A percentile compares a stretch with the other conserved stretches of the same genome.
These are phyloP conservation scores for Naematelia encephala DNA, from an alignment of 768 basidiomycete genomes.

Conservation along the genomic window DNA sequence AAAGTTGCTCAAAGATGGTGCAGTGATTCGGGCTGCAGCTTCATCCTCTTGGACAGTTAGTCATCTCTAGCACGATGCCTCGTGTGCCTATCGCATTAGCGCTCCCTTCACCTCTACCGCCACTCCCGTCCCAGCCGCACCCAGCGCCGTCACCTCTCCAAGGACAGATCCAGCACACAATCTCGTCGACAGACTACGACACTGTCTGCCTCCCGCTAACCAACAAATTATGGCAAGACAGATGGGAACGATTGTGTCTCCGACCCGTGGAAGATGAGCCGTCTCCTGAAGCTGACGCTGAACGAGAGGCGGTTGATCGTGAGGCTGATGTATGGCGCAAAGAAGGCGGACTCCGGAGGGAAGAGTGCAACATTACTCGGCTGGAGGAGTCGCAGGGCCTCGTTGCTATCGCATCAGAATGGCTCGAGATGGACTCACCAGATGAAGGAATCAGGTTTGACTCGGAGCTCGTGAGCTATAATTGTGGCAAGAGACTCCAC, in stretches of 20 bases:
- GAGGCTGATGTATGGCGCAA: slow-evolving; percentile 83
- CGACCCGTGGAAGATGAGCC: slow-evolving; percentile 43
- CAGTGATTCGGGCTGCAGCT: no score
- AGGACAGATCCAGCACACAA: slow-evolving; percentile 26
- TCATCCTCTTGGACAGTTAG: background rate
- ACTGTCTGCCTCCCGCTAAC: slow-evolving; percentile 80
- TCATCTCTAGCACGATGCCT: slow-evolving; percentile 25
- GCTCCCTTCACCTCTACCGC: slow-evolving; percentile 29
- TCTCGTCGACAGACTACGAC: slow-evolving; percentile 62
- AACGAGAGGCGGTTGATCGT: slow-evolving; percentile 50
- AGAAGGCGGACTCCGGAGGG: slow-evolving; percentile 69
- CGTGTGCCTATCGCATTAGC: slow-evolving; percentile 34
- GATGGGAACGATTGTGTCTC: slow-evolving; percentile 88
- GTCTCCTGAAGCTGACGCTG: slow-evolving; percentile 24
- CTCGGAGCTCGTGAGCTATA: slow-evolving; percentile 75
- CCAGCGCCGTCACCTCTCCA: slow-evolving; percentile 38
- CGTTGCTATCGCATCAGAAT: slow-evolving; percentile 78
- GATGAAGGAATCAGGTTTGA: slow-evolving; percentile 96
- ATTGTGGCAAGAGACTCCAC: background rate
- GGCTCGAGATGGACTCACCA: slow-evolving; percentile 88
- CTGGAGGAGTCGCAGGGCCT: slow-evolving; percentile 60
- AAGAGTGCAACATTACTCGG: slow-evolving; percentile 84
- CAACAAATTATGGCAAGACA: slow-evolving; percentile 73
- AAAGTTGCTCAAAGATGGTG: no score
- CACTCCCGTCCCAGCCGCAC: slow-evolving; percentile 31